phyloP scores from a whole-genome alignment of 768 basidiomycete species.

The Boletus speciosus region DNA sequence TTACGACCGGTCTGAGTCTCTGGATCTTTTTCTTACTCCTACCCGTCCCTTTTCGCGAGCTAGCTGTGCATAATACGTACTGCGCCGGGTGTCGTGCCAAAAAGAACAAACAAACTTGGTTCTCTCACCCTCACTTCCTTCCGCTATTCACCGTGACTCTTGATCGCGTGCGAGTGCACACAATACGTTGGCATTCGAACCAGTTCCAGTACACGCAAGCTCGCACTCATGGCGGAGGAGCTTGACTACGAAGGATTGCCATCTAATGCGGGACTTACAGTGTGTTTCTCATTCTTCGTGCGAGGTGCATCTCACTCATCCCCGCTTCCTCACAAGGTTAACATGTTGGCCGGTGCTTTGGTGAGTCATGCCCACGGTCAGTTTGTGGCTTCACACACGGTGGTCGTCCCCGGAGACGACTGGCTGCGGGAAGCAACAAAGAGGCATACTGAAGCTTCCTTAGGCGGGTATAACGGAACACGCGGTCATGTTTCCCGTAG shows the following conservation, averaged over 20 bases:
- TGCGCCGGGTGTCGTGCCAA: neutral
- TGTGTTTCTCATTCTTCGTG: conserved; percentile 26
- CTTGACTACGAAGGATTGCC: conserved; percentile 68
- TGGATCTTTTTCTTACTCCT: neutral
- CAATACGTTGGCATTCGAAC: conserved; percentile 6
- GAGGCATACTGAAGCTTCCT: conserved; percentile 15
- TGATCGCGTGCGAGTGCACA: conserved; percentile 3
- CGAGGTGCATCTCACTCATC: conserved; percentile 16
- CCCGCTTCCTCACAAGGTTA: conserved; percentile 52
- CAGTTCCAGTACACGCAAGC: conserved; percentile 4
- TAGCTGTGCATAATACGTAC: conserved; percentile 2
- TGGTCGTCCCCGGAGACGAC: neutral
- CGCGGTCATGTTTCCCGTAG: conserved; percentile 97
- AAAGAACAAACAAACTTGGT: neutral
- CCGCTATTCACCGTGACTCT: neutral
- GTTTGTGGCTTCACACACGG: neutral
- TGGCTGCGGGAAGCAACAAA: neutral
- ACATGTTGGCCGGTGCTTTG: conserved; percentile 95
- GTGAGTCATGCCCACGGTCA: conserved; percentile 46
- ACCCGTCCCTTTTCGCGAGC: neutral
- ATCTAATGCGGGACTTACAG: conserved; percentile 75
- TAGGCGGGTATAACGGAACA: conserved; percentile 99
- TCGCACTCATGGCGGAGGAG: conserved; percentile 37
- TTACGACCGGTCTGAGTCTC: neutral
- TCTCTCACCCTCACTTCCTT: conserved; percentile 5